Base-by-base conservation (phyloP, 176 grass and related monocot genomes). In the Carex pumila region DNA sequence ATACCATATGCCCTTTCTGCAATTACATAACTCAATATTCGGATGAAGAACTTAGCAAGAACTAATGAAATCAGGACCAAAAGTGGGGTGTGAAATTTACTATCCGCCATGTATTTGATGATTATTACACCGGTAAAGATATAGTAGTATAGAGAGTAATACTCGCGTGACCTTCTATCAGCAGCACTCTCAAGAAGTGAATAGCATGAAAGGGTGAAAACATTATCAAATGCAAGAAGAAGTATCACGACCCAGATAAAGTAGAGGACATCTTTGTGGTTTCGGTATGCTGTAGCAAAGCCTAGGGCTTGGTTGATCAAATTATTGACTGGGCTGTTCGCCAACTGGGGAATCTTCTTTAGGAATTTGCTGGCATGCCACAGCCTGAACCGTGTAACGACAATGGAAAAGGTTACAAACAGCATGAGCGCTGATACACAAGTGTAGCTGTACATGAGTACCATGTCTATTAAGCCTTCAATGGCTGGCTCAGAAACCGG, bases 11-110 rank as follows among this genome's bases (percentile, higher is more conserved):
- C n/a, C 39, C 7, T 30, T 3, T 83, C 53, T 60, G 79, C 85
- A 29, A 52, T 21, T 55, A 45, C 43, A 69, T 87, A 90, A 5
- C 83, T 70, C 5, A 84, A 3, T n/a, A 92, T 55, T 55, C 85
- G 81, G 43, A 79, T 34, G 0, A 85, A 11, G n/a, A 87, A 87
- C 59, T 88, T 92, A 19, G 61, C 41, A 12, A 88, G 19, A 29
- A 85, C 82, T 19, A 92, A 79, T 12, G 39, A 41, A 88, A 82
- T 88, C 25, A 92, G 76, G 2, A 47, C 82, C 72, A 86, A 76
- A 61, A 90, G 83, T 19, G 82, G 74, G 53, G 1, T 2, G 17
- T 68, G 59, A 77, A 87, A 89, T 81, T 80, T 67, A 2, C 1
- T 9, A 13, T 4, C 0, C 39, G 5, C 12, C 7, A 2, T 64